Evolutionary conservation across 2,329 filamentous ascomycete species (phyloP).

Genomic region (Epichloe gansuensis): DNA sequence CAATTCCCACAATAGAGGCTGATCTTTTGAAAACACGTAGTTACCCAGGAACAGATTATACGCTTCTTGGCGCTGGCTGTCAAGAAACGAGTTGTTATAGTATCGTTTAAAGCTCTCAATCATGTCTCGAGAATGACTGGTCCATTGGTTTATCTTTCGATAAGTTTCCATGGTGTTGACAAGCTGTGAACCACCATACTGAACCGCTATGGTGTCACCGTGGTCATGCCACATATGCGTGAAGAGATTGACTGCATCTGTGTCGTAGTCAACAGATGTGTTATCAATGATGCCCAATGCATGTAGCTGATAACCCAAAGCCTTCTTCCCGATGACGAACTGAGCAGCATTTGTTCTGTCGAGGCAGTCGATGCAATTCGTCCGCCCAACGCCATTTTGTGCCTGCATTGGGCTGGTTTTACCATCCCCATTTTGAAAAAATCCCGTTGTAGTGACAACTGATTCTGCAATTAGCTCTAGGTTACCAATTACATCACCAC

Average conservation of each 20-base stretch:
- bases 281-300: slow-evolving; percentile 77
- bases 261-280: slow-evolving; percentile 78
- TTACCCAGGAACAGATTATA: slow-evolving; percentile 97
- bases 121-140: slow-evolving; percentile 94
- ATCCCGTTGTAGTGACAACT: slow-evolving; percentile 73
- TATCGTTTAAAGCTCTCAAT: slow-evolving; percentile 98
- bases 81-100: slow-evolving; percentile 97
- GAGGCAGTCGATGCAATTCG: slow-evolving; percentile 96
- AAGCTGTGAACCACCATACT: slow-evolving; percentile 93
- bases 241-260: slow-evolving; percentile 89
- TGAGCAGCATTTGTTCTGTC: slow-evolving; percentile 96
- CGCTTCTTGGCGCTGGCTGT: slow-evolving; percentile 94
- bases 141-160: slow-evolving; percentile 98
- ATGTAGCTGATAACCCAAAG: slow-evolving; percentile 82
- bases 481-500: slow-evolving; percentile 87
- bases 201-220: slow-evolving; percentile 92
- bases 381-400: slow-evolving; percentile 87
- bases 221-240: slow-evolving; percentile 98
- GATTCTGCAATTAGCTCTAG: slow-evolving; percentile 83
- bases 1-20: slow-evolving; percentile 95
- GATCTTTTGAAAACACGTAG: slow-evolving; percentile 75
- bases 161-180: slow-evolving; percentile 99
- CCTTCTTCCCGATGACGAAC: slow-evolving; percentile 92
- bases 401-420: slow-evolving; percentile 50
- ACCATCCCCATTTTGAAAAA: slow-evolving; percentile 86